A percentile compares a stretch with the other conserved stretches of the same genome.
phyloP scores from a whole-genome alignment of 2,329 filamentous ascomycete genomes.

The Escovopsis sp. region DNA sequence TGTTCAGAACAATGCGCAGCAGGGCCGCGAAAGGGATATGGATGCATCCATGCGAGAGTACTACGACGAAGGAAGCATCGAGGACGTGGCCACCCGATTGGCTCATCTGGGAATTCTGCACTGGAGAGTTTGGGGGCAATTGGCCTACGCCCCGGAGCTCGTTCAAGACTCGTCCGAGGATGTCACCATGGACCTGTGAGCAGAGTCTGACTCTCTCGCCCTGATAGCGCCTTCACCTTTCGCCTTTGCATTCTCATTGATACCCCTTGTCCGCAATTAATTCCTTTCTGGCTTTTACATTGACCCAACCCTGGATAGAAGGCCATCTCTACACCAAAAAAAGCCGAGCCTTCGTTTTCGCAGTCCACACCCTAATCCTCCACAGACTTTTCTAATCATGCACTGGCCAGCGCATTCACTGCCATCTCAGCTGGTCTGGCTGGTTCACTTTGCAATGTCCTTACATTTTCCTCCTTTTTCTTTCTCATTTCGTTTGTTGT shows the following conservation, averaged over 20 bases:
- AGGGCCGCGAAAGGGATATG: conserved; percentile 21
- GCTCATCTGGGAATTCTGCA: conserved; percentile 76
- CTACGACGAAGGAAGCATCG: conserved; percentile 39
- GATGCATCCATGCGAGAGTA: conserved; percentile 24
- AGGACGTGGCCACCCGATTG: conserved; percentile 60
- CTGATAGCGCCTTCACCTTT: too few relatives aligned
- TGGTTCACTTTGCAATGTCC: background rate
- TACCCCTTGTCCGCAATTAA: background rate
- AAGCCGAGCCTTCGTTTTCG: too few relatives aligned
- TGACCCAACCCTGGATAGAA: too few relatives aligned
- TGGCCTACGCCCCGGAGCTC: conserved; percentile 47
- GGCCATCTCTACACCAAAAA: too few relatives aligned
- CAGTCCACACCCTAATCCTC: too few relatives aligned
- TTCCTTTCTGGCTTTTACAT: too few relatives aligned
- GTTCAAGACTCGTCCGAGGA: conserved; percentile 22
- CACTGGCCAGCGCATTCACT: background rate
- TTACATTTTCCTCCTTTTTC: background rate
- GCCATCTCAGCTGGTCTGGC: background rate
- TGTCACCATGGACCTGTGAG: conserved; percentile 10
- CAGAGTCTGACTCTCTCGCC: background rate
- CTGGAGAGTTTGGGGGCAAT: conserved; percentile 74
- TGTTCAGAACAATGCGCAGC: conserved; percentile 22
- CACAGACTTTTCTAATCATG: background rate
- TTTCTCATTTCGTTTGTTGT: background rate
- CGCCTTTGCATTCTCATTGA: background rate